Evolutionary conservation across 2,329 filamentous ascomycete species (phyloP).

Genomic region (Conoideocrella luteorostrata): DNA sequence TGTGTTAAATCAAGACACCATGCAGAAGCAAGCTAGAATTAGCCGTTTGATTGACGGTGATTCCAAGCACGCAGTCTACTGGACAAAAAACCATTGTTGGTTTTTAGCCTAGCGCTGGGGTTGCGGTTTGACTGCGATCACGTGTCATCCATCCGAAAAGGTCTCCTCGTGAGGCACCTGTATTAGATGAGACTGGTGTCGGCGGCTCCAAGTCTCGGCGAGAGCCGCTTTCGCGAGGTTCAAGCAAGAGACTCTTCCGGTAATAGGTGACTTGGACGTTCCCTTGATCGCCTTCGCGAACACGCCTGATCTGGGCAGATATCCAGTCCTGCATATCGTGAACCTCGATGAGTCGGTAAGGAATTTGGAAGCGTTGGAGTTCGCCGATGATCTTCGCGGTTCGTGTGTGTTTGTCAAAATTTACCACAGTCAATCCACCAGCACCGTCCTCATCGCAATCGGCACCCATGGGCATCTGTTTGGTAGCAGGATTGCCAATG

Average conservation of each 20-base stretch:
- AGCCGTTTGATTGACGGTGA: too few relatives aligned
- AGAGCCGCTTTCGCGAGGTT: conserved; percentile 57
- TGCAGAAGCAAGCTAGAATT: neutral
- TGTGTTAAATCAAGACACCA: neutral
- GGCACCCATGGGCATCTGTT: conserved; percentile 52
- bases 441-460: conserved; percentile 55
- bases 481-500: conserved; percentile 82
- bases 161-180: conserved; percentile 29
- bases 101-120: conserved; percentile 15
- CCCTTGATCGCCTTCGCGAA: conserved; percentile 53
- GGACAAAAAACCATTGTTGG: neutral
- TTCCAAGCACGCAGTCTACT: too few relatives aligned
- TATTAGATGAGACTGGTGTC: conserved; percentile 22
- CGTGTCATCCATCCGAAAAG: conserved; percentile 47
- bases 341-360: conserved; percentile 76
- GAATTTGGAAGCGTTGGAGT: conserved; percentile 91
- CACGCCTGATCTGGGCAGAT: conserved; percentile 69
- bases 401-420: conserved; percentile 94
- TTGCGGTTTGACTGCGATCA: conserved; percentile 31
- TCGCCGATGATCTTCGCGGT: conserved; percentile 95
- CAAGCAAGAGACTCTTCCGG: conserved; percentile 75
- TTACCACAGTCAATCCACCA: conserved; percentile 73
- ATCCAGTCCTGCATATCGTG: conserved; percentile 93
- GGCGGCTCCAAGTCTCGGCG: conserved; percentile 27
- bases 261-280: conserved; percentile 62